Evolutionary conservation across 2,329 filamentous ascomycete genomes (phyloP).

Genomic region (Botrytis pseudocinerea): DNA sequence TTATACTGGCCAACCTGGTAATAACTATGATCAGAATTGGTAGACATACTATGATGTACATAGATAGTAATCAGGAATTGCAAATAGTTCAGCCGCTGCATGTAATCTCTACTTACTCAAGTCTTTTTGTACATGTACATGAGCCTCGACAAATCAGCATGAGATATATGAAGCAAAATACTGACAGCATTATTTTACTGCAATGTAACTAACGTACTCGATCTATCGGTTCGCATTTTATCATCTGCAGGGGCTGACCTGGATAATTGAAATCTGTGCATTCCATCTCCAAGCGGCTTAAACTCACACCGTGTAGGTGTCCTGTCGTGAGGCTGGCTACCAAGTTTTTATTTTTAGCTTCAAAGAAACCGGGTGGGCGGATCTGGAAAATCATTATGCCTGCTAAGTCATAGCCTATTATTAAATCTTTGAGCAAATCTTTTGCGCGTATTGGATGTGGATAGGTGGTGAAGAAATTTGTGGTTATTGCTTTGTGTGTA

Average conservation of each 20-base stretch:
- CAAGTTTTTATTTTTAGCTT: too few species aligned
- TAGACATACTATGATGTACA: neutral
- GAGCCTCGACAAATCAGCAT: neutral
- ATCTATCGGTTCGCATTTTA: neutral
- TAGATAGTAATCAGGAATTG: neutral
- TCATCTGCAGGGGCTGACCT: neutral
- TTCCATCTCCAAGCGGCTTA: neutral
- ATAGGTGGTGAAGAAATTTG: too few species aligned
- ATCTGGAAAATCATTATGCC: too few species aligned
- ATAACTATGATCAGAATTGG: neutral
- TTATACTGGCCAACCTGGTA: conserved; percentile 16
- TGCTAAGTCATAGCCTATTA: too few species aligned
- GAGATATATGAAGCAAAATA: neutral
- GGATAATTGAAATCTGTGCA: neutral
- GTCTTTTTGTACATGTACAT: neutral
- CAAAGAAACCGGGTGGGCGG: neutral
- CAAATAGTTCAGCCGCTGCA: neutral
- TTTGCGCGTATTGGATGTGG: too few species aligned
- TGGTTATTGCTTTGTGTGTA: too few species aligned
- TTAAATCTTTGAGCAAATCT: too few species aligned
- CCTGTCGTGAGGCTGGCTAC: neutral
- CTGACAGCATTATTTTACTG: neutral
- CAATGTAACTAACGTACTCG: neutral
- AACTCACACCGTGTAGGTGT: neutral
- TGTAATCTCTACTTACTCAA: neutral